Percentiles rank a stretch among this genome's conserved stretches.
These are phyloP conservation scores for Plectosphaerella cucumerina DNA, from an alignment of 2,329 filamentous ascomycete species.

Conservation along the genomic window DNA sequence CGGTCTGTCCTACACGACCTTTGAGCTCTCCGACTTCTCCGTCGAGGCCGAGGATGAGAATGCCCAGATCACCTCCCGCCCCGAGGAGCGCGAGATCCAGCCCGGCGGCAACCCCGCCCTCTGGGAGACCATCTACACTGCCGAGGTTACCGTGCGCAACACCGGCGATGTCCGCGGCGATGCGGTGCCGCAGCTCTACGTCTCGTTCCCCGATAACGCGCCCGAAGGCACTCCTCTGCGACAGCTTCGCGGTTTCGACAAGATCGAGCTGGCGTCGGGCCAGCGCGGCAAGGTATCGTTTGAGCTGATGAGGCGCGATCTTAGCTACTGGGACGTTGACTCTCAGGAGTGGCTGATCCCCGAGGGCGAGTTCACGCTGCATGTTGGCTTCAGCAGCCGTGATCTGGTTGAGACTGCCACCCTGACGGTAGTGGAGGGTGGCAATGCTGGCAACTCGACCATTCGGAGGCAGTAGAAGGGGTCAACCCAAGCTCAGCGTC, in stretches of 20 bases:
- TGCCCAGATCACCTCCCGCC: constrained; percentile 19
- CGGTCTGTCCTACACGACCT: constrained; percentile 67
- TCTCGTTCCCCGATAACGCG: constrained; percentile 35
- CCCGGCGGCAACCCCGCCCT: constrained; percentile 55
- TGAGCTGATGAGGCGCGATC: constrained; percentile 39
- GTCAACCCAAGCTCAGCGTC: too few relatives aligned
- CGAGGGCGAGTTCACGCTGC: constrained; percentile 22
- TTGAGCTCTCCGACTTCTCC: constrained; percentile 39
- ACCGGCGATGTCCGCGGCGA: constrained; percentile 43
- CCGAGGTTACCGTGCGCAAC: constrained; percentile 45
- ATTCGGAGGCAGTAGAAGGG: too few relatives aligned
- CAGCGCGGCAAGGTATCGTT: constrained; percentile 37
- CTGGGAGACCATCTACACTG: constrained; percentile 45
- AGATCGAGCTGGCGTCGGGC: constrained; percentile 36
- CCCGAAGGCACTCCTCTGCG: constrained; percentile 39
- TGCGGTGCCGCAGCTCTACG: constrained; percentile 52
- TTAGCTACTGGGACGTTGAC: constrained; percentile 44
- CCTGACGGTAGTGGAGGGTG: background rate
- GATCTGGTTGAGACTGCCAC: constrained; percentile 2
- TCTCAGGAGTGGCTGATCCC: constrained; percentile 36
- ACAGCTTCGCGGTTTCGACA: constrained; percentile 49
- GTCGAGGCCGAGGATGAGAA: constrained; percentile 13
- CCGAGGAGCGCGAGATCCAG: constrained; percentile 21
- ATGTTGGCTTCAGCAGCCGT: constrained; percentile 24
- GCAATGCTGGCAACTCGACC: background rate